Evolutionary conservation across 169 alveolate species (phyloP).

Genomic region (Eimeria falciformis): DNA sequence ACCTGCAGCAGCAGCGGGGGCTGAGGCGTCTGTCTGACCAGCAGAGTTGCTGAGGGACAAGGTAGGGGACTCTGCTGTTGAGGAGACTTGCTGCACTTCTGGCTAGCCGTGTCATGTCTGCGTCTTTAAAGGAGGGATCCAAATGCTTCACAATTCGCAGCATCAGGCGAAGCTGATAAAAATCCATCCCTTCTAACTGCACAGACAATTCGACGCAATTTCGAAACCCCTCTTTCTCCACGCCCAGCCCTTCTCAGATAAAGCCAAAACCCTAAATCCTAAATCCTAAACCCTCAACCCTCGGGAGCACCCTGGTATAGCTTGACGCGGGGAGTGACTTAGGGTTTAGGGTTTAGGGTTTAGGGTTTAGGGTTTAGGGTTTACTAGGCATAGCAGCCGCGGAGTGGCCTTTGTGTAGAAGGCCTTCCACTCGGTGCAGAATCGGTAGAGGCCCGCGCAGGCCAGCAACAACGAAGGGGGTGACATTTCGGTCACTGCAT

Average conservation of each 20-base stretch:
- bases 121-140: slow-evolving; percentile 5
- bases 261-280: too few species aligned
- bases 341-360: too few species aligned
- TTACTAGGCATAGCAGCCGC: slow-evolving; percentile 16
- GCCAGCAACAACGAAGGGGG: slow-evolving; percentile 37
- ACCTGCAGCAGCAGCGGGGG: too few species aligned
- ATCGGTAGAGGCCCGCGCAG: slow-evolving; percentile 47
- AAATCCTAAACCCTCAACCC: too few species aligned
- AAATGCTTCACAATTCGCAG: slow-evolving; percentile 22
- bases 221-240: too few species aligned
- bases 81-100: slow-evolving; percentile 21
- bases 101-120: background rate
- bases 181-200: slow-evolving; percentile 26
- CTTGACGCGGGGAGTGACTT: too few species aligned
- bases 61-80: background rate
- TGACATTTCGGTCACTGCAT: background rate
- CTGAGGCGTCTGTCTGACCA: background rate
- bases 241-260: too few species aligned
- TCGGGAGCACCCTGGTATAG: too few species aligned
- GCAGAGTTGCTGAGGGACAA: slow-evolving; percentile 53
- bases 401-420: slow-evolving; percentile 13
- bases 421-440: slow-evolving; percentile 34
- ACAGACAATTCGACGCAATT: too few species aligned
- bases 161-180: slow-evolving; percentile 53
- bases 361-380: too few species aligned